Evolutionary conservation across 257 asterid species (phyloP), one percentile per base, ranked within the genome.

Genomic region (Primulina huaijiensis): DNA sequence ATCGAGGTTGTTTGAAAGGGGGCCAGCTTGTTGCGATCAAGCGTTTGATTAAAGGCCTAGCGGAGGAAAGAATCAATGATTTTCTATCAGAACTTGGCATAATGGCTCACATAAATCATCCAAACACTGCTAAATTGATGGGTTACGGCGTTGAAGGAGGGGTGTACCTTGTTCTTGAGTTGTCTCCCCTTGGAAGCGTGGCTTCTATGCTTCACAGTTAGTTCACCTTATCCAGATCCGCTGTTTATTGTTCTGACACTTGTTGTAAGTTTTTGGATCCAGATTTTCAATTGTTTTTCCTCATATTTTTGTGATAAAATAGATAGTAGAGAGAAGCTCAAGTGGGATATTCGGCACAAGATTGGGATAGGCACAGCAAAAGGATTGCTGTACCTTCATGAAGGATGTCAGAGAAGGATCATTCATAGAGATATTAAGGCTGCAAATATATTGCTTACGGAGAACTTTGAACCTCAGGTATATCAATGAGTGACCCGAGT

Each of bases 111-210:
- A 83, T 94, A 23, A 86, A 89, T 72, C 97, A 94, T 81, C 97
- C 96, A 10, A 94, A 94, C 65, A 94, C 99, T 3, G 95, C 99
- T 50, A 94, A 84, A 65, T 59, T 91, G 88, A 81, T 94, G 1
- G 99, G 99, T 37, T 94, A 94, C 72, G 97, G 97, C 29, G 97
- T 88, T 23, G 99, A 89, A 82, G 87, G 95, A 4, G 97, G 97
- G 78, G 74, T 88, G 80, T 82, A 80, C 77, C 95, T 94, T 71
- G 97, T 94, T 2, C 97, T 94, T 19, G 99, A 94, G 85, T 75
- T 94, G 64, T 91, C 97, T 74, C 97, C 96, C 37, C 79, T 88
- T 53, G 99, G 99, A 76, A 91, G 99, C 82, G 77, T 94, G 67
- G 95, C 96, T 65, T 86, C 96, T 65, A 38, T 94, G 87, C 95